Percentiles rank a stretch among this genome's conserved stretches.
Evolutionary conservation across 2,329 filamentous ascomycete species (phyloP).

Genomic region (Verruconis gallopava): DNA sequence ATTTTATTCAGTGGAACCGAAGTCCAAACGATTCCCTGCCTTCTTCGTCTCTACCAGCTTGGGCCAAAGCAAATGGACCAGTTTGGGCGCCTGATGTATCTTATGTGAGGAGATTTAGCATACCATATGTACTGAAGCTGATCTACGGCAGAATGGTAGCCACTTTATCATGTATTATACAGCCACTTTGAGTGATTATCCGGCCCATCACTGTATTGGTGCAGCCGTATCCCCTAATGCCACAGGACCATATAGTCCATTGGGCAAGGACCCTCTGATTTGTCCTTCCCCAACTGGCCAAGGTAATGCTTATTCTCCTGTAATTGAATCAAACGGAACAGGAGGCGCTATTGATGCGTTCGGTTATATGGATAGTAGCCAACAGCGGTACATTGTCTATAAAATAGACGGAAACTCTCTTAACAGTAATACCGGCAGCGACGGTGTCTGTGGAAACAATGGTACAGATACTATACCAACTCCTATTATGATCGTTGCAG

Average conservation of each 20-base stretch:
- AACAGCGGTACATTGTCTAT: conserved; percentile 46
- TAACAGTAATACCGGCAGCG: conserved; percentile 33
- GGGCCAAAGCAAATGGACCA: too few species aligned
- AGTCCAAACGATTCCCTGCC: too few species aligned
- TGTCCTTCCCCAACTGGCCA: conserved; percentile 31
- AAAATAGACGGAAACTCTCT: conserved; percentile 55
- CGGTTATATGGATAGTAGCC: conserved; percentile 43
- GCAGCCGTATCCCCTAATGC: conserved; percentile 36
- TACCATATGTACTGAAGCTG: too few species aligned
- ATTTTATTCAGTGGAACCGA: too few species aligned
- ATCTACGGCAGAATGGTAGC: conserved; percentile 22
- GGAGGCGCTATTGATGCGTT: conserved; percentile 53
- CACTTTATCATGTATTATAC: conserved; percentile 49
- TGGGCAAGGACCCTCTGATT: conserved; percentile 35
- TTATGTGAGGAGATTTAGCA: too few species aligned
- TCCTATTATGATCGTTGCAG: conserved; percentile 44
- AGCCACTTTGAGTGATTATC: conserved; percentile 29
- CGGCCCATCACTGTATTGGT: conserved; percentile 44
- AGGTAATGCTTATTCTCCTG: conserved; percentile 2
- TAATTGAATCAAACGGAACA: conserved; percentile 7
- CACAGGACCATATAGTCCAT: conserved; percentile 41
- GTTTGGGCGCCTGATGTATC: too few species aligned
- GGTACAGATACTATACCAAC: conserved; percentile 32
- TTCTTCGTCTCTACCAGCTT: too few species aligned
- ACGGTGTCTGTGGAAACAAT: conserved; percentile 36